Evolutionary conservation across 495 filamentous ascomycete genomes (phyloP), one percentile per base, ranked within the genome.

Genomic region (Penicillium ucsense): DNA sequence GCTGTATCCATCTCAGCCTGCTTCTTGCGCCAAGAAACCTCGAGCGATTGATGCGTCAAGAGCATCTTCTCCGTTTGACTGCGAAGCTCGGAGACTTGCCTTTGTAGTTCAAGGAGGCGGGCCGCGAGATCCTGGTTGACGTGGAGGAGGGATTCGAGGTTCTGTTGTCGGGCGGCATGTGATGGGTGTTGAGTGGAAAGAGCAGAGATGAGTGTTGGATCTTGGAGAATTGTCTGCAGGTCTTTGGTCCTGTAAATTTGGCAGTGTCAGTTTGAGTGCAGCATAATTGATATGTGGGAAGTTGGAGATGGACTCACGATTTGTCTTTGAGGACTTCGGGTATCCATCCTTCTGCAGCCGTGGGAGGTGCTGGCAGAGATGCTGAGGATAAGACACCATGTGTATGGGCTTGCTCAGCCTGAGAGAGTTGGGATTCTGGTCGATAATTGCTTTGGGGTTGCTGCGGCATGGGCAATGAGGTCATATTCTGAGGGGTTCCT

Each of bases 11-110:
- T 92, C 46, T 88, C 86, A 3, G 76, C 72, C 62, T 96, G 87
- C 62, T 94, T 94, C 40, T 82, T 77, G 37, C 85, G 81, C 89
- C 92, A 96, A 48, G 84, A 80, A n/a, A 86, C 81, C 60, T 96
- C 92, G 3, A 95, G 81, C 5, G 85, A 88, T 57, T 88, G 85
- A 12, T 91, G 79, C 3, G 82, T 75, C 1, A 97, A 79, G 3
- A 98, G 80, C 42, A 89, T 84, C 3, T 84, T 80, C 62, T 96
- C 88, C 0, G 86, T 83, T 6, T 68, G 66, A 20, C 75, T 69
- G 47, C 89, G 84, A 31, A 84, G 76, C 47, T 75, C 69, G 3
- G 68, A 62, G 20, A 95, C 73, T 36, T 74, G 80, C 4, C 73
- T 58, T 37, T 79, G 68, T 11, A 87, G 77, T 9, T 83, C 79